Base-by-base conservation (phyloP, 306 rosid species). In the Senna tora region DNA sequence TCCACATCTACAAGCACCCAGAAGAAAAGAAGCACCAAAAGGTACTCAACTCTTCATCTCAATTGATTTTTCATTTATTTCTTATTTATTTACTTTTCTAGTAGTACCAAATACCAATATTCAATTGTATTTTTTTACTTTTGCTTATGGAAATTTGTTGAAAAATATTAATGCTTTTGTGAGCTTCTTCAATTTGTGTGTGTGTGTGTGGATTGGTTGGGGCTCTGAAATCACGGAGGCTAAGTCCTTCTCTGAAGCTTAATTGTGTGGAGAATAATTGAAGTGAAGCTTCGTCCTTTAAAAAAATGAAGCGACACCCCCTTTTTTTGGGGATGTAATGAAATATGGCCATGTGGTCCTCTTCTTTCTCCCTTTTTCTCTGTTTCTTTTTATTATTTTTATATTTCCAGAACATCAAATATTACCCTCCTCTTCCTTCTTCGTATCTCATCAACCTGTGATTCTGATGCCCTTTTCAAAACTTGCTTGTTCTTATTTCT, bases 191-290 rank as follows among this genome's bases (percentile, higher is more conserved):
- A 22, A 22, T 53, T 53, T 21, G 5, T 36, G 14, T 63, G 28
- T 21, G 5, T 36, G 14, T 63, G 28, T 45, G 19, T 13, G 56
- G 43, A 41, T 20, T 69, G 19, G 15, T 49, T 45, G 71, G 64
- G 50, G 84, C 42, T 86, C 88, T 83, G 77, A 79, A 83, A 82
- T 80, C 65, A 66, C 84, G 97, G 95, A 77, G 87, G 80, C 32
- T 49, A 71, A 69, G 86, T 68, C 77, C 77, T 60, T 22, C 72
- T 20, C 13, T 77, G 21, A 71, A 51, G 49, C 57, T 67, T 75
- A 51, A 65, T 75, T 68, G 82, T 82, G 90, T 71, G 90, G 87
- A 88, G 90, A 86, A 77, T 58, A 87, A 77, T 91, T 77, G 82
- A 80, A 74, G 82, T 16, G 41, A 75, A 67, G 82, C 46, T 76